Base-by-base conservation (phyloP, 768 basidiomycete species). In the Mrakia gelida region DNA sequence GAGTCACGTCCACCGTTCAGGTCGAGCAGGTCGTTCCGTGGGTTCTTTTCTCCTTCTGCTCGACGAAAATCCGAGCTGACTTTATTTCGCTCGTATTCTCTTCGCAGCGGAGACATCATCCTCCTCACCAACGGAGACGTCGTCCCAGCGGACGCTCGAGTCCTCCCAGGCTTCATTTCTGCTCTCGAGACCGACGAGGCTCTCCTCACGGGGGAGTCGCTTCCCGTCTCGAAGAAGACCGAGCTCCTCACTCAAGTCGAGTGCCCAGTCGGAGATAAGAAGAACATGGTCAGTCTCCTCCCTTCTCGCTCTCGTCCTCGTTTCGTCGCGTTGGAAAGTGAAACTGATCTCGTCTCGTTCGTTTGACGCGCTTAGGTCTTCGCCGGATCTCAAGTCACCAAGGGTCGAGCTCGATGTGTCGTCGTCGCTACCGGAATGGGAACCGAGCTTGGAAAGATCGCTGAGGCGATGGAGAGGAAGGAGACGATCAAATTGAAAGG, bases 171-270 rank as follows among this genome's bases (percentile, higher is more conserved):
- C 11, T 78, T 80, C 72, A 68, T 79, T 59, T 86, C 86, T 26
- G 87, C 88, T 80, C 83, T 88, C 45, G 88, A 88, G 81, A 83
- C 85, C 34, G 87, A 87, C 56, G 88, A 89, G 80, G 87, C 87
- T 34, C 84, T 88, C 21, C 82, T 89, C 65, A 89, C 88, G 0
- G 88, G 88, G 77, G 88, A 88, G 81, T 87, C 87, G 21, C 80
- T 88, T 52, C 88, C 88, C 63, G 88, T 88, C n/a, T 81, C 81
- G 73, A 88, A 88, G 81, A 84, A 81, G 34, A 82, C 82, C 18
- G 83, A 85, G 62, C 79, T 83, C 7, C 73, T 80, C 8, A 81
- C 82, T 32, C 83, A 86, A 65, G 32, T 43, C 5, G 80, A 81
- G 67, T 77, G 86, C 56, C 85, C 86, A 0, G 85, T 86, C 75